Evolutionary conservation across 768 basidiomycete species (phyloP).

Genomic region (Polyporus arcularius): DNA sequence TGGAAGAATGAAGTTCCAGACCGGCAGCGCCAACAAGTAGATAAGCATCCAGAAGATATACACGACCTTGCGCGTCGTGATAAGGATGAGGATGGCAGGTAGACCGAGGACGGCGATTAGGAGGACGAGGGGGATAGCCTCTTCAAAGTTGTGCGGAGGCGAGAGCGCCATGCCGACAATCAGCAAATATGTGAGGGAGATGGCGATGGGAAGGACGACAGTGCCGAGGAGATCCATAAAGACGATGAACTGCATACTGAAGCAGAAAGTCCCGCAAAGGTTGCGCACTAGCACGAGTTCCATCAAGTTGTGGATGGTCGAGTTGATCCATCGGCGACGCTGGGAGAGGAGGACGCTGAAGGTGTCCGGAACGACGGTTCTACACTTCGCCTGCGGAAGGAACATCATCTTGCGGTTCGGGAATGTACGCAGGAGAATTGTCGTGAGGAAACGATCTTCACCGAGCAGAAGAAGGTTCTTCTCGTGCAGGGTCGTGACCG

Average conservation of each 20-base stretch:
- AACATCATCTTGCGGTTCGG: constrained; percentile 99
- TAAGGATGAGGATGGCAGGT: constrained; percentile 87
- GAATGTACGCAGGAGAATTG: constrained; percentile 93
- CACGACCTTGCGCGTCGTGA: constrained; percentile 92
- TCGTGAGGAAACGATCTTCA: constrained; percentile 98
- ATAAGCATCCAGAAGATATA: constrained; percentile 99
- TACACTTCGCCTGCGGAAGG: constrained; percentile 91
- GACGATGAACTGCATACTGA: constrained; percentile 99
- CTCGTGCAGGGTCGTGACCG: constrained; percentile 93
- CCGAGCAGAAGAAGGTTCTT: constrained; percentile 96
- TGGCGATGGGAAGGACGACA: constrained; percentile 92
- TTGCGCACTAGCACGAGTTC: constrained; percentile 96
- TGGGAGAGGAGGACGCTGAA: constrained; percentile 93
- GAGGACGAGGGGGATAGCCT: constrained; percentile 92
- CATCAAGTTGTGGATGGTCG: constrained; percentile 99
- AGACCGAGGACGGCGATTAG: constrained; percentile 91
- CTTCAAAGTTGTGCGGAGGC: constrained; percentile 84
- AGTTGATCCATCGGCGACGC: constrained; percentile 99
- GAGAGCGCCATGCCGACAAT: constrained; percentile 77
- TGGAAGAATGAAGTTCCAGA: constrained; percentile 96
- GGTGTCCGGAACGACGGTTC: constrained; percentile 95
- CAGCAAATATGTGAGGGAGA: constrained; percentile 85
- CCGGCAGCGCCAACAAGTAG: constrained; percentile 87
- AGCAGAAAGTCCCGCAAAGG: constrained; percentile 98
- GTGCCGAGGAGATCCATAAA: constrained; percentile 96